These are phyloP conservation scores for Elongisporangium senticosum DNA, from an alignment of 352 stramenopile species.

Conservation along the genomic window DNA sequence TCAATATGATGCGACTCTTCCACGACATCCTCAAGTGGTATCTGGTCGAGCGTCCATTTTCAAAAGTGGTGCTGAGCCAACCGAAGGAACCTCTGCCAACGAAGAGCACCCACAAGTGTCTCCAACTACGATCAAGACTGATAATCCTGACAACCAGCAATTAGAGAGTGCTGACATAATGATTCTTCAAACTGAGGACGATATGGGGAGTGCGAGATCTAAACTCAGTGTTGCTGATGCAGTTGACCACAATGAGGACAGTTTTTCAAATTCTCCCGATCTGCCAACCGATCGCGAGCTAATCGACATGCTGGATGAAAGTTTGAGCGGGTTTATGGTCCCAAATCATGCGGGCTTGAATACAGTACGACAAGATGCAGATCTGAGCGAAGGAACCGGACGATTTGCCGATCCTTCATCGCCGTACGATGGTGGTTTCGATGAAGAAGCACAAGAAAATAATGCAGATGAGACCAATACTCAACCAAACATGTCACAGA, in stretches of 20 bases:
- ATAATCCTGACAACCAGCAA: not conserved
- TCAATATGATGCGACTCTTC: not conserved
- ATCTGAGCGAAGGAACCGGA: conserved; percentile 9
- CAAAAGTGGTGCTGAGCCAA: not conserved
- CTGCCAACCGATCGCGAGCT: conserved; percentile 25
- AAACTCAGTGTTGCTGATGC: too few species aligned
- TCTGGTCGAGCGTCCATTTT: not conserved
- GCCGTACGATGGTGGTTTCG: not conserved
- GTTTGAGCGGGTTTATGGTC: conserved; percentile 22
- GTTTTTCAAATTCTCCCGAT: not conserved
- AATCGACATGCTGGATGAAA: conserved; percentile 58
- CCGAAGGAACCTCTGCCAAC: not conserved
- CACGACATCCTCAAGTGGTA: not conserved
- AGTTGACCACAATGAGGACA: too few species aligned
- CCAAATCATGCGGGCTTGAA: conserved; percentile 3
- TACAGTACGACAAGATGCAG: conserved; percentile 1
- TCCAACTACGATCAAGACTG: not conserved
- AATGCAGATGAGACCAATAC: not conserved
- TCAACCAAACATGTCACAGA: not conserved
- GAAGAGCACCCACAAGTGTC: not conserved
- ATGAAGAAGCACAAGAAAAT: not conserved
- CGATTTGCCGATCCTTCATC: not conserved
- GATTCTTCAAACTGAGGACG: conserved; percentile 2
- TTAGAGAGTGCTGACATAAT: conserved; percentile 9
- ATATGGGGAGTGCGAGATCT: not conserved